Conservation (phyloP, 1,284 basidiomycete species). For the Vanrija humicola region DNA sequence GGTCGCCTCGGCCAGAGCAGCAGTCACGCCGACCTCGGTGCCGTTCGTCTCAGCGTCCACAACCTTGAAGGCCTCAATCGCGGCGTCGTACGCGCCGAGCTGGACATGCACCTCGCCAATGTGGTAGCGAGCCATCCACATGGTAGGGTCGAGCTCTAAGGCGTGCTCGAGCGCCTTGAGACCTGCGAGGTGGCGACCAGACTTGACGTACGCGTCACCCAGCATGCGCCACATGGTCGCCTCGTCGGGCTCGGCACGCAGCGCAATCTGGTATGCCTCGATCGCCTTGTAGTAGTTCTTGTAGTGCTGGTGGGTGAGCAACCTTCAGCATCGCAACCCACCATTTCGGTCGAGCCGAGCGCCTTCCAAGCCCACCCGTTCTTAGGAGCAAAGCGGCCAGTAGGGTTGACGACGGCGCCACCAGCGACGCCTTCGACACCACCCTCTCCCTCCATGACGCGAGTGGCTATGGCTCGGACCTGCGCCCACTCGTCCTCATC, state of each 20-base stretch:
- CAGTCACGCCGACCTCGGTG: constrained; percentile 59
- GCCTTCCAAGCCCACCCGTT: constrained; percentile 99
- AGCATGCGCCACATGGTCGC: constrained; percentile 79
- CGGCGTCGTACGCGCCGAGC: constrained; percentile 69
- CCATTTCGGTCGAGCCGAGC: constrained; percentile 85
- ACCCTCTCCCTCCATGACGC: constrained; percentile 90
- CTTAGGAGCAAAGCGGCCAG: constrained; percentile 59
- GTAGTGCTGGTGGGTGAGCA: constrained; percentile 57
- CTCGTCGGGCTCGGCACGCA: constrained; percentile 76
- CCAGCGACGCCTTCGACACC: constrained; percentile 63
- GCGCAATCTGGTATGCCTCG: constrained; percentile 78
- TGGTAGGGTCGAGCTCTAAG: constrained; percentile 61
- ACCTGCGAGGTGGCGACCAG: constrained; percentile 83
- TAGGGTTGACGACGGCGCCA: constrained; percentile 52
- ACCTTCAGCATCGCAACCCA: constrained; percentile 49
- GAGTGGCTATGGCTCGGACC: constrained; percentile 84
- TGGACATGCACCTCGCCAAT: constrained; percentile 82
- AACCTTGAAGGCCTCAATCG: constrained; percentile 63
- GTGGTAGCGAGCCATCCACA: constrained; percentile 82
- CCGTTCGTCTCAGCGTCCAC: constrained; percentile 59
- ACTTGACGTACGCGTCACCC: constrained; percentile 85
- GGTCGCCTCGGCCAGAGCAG: constrained; percentile 70
- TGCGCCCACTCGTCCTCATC: constrained; percentile 93
- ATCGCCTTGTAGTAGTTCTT: constrained; percentile 74
- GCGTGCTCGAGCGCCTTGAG: constrained; percentile 80